A percentile compares a stretch with the other conserved stretches of the same genome.
Evolutionary conservation across 768 basidiomycete species (phyloP).

Genomic region (Termitomyces sp.): DNA sequence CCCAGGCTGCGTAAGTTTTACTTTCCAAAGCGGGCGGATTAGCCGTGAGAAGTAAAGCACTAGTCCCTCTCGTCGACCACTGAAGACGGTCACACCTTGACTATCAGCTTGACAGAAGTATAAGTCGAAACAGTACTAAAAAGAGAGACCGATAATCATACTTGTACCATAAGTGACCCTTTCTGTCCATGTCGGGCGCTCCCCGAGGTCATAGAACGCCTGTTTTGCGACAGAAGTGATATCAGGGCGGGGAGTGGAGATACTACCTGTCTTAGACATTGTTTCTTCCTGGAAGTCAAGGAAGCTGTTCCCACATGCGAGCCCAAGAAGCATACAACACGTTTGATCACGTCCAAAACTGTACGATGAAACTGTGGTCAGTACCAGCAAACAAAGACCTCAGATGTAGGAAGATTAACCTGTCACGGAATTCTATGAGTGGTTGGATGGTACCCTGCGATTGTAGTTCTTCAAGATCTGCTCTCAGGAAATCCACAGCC

Average conservation of each 20-base stretch:
- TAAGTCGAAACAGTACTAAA: background rate
- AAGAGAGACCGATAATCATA: constrained; percentile 22
- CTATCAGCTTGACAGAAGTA: constrained; percentile 42
- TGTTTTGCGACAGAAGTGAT: constrained; percentile 73
- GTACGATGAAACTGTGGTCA: background rate
- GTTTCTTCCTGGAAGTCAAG: constrained; percentile 52
- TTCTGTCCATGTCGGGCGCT: constrained; percentile 79
- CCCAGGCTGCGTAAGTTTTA: constrained; percentile 65
- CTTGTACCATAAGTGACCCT: constrained; percentile 71
- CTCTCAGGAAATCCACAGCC: constrained; percentile 78
- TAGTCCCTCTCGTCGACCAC: constrained; percentile 85
- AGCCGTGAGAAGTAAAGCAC: constrained; percentile 83
- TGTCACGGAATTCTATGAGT: constrained; percentile 79
- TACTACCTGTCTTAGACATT: constrained; percentile 28
- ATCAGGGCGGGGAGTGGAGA: constrained; percentile 53
- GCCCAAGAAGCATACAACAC: constrained; percentile 84
- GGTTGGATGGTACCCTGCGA: constrained; percentile 70
- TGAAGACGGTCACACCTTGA: constrained; percentile 73
- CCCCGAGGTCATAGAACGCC: constrained; percentile 81
- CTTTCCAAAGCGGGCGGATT: constrained; percentile 83
- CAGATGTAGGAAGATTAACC: constrained; percentile 32
- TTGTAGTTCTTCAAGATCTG: constrained; percentile 77
- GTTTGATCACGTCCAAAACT: constrained; percentile 92
- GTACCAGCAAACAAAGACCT: background rate
- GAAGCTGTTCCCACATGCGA: constrained; percentile 82